Percentiles rank a stretch among this genome's conserved stretches.
phyloP scores from a whole-genome alignment of 371 early-diverging fungal genomes.

The Mucor saturninus region DNA sequence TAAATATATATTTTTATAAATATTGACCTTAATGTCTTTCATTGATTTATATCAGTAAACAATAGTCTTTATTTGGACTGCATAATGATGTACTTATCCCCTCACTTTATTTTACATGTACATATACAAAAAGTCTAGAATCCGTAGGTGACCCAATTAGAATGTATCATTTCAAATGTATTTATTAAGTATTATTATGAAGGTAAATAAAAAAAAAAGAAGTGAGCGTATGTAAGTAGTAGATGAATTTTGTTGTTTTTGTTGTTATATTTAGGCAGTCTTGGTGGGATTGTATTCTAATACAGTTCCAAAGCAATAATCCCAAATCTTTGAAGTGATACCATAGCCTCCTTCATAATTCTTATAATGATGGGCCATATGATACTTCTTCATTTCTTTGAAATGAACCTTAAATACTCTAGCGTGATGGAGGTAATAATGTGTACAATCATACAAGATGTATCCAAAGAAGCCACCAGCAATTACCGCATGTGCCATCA shows the following conservation, averaged over 20 bases:
- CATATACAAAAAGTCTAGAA: background rate
- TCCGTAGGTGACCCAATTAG: background rate
- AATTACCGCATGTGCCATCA: conserved; percentile 64
- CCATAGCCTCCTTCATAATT: conserved; percentile 88
- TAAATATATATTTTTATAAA: background rate
- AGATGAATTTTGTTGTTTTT: background rate
- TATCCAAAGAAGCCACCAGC: conserved; percentile 88
- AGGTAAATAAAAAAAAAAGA: background rate
- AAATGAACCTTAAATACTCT: conserved; percentile 72
- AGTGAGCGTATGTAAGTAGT: background rate
- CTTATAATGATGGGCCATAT: conserved; percentile 95
- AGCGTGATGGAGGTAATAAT: conserved; percentile 96
- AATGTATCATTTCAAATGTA: background rate
- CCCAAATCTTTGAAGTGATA: conserved; percentile 94
- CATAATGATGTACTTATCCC: conserved; percentile 11
- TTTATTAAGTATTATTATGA: background rate
- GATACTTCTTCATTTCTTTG: conserved; percentile 90
- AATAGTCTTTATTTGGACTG: conserved; percentile 11
- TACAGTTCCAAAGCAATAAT: conserved; percentile 79
- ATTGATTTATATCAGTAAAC: background rate
- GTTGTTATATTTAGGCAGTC: background rate
- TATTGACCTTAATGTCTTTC: background rate
- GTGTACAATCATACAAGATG: conserved; percentile 87
- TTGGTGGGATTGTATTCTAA: conserved; percentile 24
- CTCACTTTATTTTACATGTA: conserved; percentile 1